Evolutionary conservation across 805 yeast genomes (phyloP), one percentile per base, ranked within the genome.

Genomic region (Torulaspora gathmanii): DNA sequence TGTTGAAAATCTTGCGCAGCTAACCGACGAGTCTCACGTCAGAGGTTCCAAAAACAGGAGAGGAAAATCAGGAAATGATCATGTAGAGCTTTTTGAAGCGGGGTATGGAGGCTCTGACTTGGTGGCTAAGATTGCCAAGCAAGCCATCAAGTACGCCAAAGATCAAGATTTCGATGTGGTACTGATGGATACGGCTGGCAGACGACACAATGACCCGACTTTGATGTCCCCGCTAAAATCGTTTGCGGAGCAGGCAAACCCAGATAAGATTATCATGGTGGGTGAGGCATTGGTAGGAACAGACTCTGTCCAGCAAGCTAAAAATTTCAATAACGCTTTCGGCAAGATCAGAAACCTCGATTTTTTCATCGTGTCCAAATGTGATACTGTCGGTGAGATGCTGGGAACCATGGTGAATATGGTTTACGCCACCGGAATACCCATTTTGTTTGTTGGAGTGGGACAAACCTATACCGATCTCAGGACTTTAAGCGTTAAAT

Each of bases 271-370:
- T 57, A 90, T 91, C 60, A 93, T 93, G 98, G 99, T 91, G 15
- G 98, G 97, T 33, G 99, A 91, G 67, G 99, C 99, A 0, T 71
- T 91, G 30, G 98, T 91, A 1, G 99, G 99, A 13, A 90, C 98
- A 0, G 99, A 91, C 63, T 87, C 97, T 1, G 97, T 93, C 3
- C 85, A 85, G 65, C 99, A 91, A 65, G 98, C 98, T 0, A 79
- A 79, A 42, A 90, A 93, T 63, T 91, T 91, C 71, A 90, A 91
- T 62, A 79, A 81, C 55, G 96, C 97, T 0, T 91, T 93, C 68
- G 98, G 98, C 16, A 81, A 82, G 45, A 77, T 74, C 30, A 72
- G 98, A 44, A 74, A 78, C 33, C 70, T 91, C 35, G 97, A 93
- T 65, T 93, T 90, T 62, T 93, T 91, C 69, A 83, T 91, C 47